A percentile compares a stretch with the other conserved stretches of the same genome.
These are phyloP conservation scores for Grosmannia huntii DNA, from an alignment of 2,329 filamentous ascomycete genomes.

Conservation along the genomic window DNA sequence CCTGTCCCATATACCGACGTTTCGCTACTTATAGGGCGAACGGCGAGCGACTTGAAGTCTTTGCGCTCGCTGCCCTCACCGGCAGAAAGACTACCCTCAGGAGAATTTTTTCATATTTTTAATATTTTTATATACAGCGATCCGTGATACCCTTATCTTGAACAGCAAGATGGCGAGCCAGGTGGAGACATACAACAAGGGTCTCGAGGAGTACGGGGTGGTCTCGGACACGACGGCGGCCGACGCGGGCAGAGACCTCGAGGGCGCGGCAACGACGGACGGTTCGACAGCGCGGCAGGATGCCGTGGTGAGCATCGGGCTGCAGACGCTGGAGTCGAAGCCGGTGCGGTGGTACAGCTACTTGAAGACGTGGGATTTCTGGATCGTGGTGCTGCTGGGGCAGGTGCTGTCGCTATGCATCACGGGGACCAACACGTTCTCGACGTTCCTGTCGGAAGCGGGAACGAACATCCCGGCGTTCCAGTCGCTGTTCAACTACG, in stretches of 20 bases:
- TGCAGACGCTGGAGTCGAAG: slow-evolving; percentile 41
- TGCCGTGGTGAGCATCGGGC: slow-evolving; percentile 34
- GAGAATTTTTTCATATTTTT: background rate
- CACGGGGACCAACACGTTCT: slow-evolving; percentile 86
- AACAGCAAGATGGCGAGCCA: background rate
- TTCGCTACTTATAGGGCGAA: slow-evolving; percentile 23
- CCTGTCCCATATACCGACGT: background rate
- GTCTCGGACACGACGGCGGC: background rate
- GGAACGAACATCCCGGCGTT: slow-evolving; percentile 83
- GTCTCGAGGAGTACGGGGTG: background rate
- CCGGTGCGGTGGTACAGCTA: slow-evolving; percentile 56
- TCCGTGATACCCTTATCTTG: background rate
- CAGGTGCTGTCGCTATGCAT: slow-evolving; percentile 83
- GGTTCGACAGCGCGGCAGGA: slow-evolving; percentile 11
- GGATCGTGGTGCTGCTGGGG: slow-evolving; percentile 66
- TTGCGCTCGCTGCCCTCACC: slow-evolving; percentile 45
- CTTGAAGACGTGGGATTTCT: slow-evolving; percentile 76
- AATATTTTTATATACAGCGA: background rate
- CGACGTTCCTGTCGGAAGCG: slow-evolving; percentile 51
- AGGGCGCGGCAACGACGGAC: background rate
- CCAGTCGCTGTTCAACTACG: slow-evolving; percentile 92
- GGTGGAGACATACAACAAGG: background rate
- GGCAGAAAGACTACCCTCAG: slow-evolving; percentile 40
- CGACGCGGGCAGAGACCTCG: background rate
- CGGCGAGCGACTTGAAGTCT: slow-evolving; percentile 53